These are phyloP conservation scores for Cutaneotrichosporon sp. DNA, from an alignment of 1,284 basidiomycete species.

Conservation along the genomic window DNA sequence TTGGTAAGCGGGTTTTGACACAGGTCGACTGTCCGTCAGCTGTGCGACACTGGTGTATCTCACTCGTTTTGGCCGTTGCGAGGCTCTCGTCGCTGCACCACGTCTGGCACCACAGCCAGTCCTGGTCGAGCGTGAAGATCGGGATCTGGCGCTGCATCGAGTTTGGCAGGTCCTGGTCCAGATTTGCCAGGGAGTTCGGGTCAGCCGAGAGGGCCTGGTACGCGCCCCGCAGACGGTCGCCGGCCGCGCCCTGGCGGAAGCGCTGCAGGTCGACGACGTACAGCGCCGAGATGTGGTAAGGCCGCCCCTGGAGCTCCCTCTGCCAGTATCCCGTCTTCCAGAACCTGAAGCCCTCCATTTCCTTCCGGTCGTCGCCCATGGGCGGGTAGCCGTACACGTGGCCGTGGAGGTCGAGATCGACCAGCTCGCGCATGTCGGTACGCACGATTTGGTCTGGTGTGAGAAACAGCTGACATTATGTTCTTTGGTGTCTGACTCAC, in stretches of 20 bases:
- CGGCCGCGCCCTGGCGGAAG: constrained; percentile 67
- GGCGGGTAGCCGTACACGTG: constrained; percentile 93
- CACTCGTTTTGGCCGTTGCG: constrained; percentile 52
- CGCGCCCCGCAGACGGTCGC: constrained; percentile 79
- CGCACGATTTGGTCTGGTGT: constrained; percentile 80
- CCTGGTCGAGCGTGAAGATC: constrained; percentile 78
- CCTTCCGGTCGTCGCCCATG: constrained; percentile 90
- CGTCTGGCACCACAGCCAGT: constrained; percentile 79
- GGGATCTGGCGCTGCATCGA: constrained; percentile 81
- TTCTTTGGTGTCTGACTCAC: neutral
- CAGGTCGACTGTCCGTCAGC: constrained; percentile 66
- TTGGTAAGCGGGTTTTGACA: constrained; percentile 94
- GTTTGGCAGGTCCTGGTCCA: constrained; percentile 96
- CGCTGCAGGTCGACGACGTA: constrained; percentile 95
- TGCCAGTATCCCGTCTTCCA: constrained; percentile 97
- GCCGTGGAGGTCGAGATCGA: constrained; percentile 83
- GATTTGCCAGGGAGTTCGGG: constrained; percentile 85
- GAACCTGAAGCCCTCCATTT: constrained; percentile 97
- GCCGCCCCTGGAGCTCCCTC: constrained; percentile 69
- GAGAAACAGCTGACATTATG: too few relatives aligned
- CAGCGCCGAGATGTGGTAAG: constrained; percentile 84
- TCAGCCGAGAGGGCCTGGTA: constrained; percentile 93
- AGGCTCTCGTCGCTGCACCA: constrained; percentile 53
- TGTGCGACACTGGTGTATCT: neutral
- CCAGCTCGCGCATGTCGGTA: constrained; percentile 86